Base-by-base conservation (phyloP, 2,329 filamentous ascomycete genomes). In the Sporothrix curviconia region DNA sequence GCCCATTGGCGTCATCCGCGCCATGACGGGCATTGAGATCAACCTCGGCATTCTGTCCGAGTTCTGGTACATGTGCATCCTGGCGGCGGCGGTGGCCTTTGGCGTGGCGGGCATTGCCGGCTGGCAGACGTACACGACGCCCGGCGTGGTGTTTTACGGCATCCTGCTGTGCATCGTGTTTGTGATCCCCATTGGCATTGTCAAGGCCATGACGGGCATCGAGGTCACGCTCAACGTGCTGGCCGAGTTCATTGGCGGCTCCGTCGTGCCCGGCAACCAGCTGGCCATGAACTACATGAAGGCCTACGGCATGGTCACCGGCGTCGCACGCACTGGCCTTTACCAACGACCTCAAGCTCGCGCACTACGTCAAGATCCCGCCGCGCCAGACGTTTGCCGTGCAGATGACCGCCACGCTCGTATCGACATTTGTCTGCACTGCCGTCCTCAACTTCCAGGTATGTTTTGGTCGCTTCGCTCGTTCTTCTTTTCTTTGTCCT, bases 281-380 rank as follows among this genome's bases (percentile, higher is more conserved):
- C 64, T 79, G 54, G 76, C 75, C 53, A 79, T 80, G 75, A 80
- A 78, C 69, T 79, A 74, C 63, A 79, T 81, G 72, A 80, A 80
- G 69, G 28, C 54, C 22, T 62, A 60, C 11, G 56, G 60, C 9
- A 58, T 66, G 49, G 50, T 67, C 54, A 63, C 65, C 25, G 40
- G 49, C 3, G n/a, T 42, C 51, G 4, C 59, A 66, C 3, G 64
- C 49, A 11, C 37, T 68, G 3, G 65, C 64, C 50, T 67, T 65
- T 57, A 62, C 61, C 37, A 65, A 67, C 2, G 90, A 95, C 69
- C 78, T 95, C 52, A 95, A 95, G 71, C 80, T 95, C 0, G 90
- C 88, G 12, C 87, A 92, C 67, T 92, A 92, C 71, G 91, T 92
- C 87, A 91, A 92, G 70, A 89, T 92, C 14, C 89, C 89, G 1